A percentile compares a stretch with the other conserved stretches of the same genome.
These are phyloP conservation scores for Raffaelea deltoideospora DNA, from an alignment of 2,329 filamentous ascomycete genomes.

Conservation along the genomic window DNA sequence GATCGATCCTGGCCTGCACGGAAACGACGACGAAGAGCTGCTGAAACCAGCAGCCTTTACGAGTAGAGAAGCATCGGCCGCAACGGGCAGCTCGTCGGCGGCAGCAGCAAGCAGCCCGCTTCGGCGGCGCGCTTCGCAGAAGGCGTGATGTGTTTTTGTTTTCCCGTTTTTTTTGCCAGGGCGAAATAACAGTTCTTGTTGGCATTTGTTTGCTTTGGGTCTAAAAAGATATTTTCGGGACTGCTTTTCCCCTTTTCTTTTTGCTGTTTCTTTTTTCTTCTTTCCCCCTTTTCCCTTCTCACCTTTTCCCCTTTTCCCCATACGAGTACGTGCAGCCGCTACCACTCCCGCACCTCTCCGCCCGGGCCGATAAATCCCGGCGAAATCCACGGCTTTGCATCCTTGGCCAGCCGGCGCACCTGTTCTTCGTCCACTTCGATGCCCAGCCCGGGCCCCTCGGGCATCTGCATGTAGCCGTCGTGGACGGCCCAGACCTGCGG, in stretches of 20 bases:
- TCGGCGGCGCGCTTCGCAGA: neutral
- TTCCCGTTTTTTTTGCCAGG: too few species aligned
- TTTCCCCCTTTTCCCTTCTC: neutral
- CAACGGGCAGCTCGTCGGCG: neutral
- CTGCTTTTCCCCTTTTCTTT: neutral
- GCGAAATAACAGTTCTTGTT: too few species aligned
- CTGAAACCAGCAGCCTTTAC: neutral
- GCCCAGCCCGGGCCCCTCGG: conserved; percentile 38
- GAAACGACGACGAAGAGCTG: neutral
- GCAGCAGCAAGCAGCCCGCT: neutral
- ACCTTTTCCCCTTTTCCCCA: neutral
- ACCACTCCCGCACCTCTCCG: conserved; percentile 46
- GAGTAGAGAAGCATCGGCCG: neutral
- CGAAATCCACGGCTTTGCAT: conserved; percentile 35
- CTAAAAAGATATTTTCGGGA: too few species aligned
- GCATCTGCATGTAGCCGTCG: conserved; percentile 39
- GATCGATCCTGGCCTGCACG: neutral
- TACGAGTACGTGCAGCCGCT: neutral
- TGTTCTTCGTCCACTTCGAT: conserved; percentile 50
- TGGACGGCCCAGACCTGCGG: conserved; percentile 33
- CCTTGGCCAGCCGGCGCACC: conserved; percentile 35
- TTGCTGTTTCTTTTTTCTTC: neutral
- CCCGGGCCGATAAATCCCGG: conserved; percentile 44
- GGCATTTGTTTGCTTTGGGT: too few species aligned
- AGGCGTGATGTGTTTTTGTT: too few species aligned